Percentiles rank a stretch among this genome's conserved stretches.
These are phyloP conservation scores for Jackrogersella multiformis DNA, from an alignment of 495 filamentous ascomycete genomes.

Conservation along the genomic window DNA sequence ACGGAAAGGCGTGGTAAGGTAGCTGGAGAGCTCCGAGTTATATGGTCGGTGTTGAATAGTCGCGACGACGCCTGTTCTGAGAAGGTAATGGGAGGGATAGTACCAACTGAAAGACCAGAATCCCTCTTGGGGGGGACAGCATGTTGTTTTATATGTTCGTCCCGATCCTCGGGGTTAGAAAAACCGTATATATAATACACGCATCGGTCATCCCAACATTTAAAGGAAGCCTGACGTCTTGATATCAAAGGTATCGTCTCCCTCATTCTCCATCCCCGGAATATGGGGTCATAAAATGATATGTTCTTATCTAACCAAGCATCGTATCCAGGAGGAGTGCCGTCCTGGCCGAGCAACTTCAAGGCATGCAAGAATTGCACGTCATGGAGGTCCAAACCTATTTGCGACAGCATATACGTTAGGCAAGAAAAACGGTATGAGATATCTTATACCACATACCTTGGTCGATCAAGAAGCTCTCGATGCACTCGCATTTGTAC, in stretches of 20 bases:
- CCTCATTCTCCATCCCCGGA: conserved; percentile 52
- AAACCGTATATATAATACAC: conserved; percentile 63
- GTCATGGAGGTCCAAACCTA: conserved; percentile 58
- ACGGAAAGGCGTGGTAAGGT: conserved; percentile 53
- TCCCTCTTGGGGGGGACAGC: conserved; percentile 52
- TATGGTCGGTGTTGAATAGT: conserved; percentile 43
- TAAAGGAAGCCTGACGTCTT: conserved; percentile 54
- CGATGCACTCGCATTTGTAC: conserved; percentile 62
- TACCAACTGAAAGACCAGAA: conserved; percentile 54
- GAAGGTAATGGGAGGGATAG: conserved; percentile 50
- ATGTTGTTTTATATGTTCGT: conserved; percentile 58
- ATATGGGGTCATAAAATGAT: conserved; percentile 55
- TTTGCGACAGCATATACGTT: conserved; percentile 22
- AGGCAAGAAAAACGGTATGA: conserved; percentile 15
- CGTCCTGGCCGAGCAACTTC: conserved; percentile 49
- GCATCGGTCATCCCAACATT: conserved; percentile 61
- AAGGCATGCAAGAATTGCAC: conserved; percentile 54
- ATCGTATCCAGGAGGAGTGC: conserved; percentile 55
- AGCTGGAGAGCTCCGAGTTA: conserved; percentile 38
- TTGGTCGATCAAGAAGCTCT: conserved; percentile 57
- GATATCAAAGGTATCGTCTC: conserved; percentile 53
- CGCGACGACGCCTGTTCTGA: conserved; percentile 49
- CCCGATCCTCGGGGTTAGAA: conserved; percentile 54
- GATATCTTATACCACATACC: conserved; percentile 48
- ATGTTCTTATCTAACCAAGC: conserved; percentile 59